Base-by-base conservation (phyloP, 192 early-diverging fungal species). In the Backusella australiensis region DNA sequence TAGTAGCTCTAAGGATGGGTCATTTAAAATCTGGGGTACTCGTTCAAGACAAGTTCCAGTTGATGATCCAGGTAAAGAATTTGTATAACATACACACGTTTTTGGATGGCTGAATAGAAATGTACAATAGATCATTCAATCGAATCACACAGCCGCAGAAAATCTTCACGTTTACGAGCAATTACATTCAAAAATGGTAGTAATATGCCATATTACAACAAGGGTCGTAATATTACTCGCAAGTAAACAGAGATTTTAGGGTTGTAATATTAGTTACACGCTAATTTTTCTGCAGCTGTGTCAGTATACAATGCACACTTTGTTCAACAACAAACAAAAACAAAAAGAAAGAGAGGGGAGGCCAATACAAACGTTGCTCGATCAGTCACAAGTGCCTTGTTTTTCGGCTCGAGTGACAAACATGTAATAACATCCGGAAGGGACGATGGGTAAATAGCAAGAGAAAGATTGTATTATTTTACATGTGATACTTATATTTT, bases 341-440 rank as follows among this genome's bases (percentile, higher is more conserved):
- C 66, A 36, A 75, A 71, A 32, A 34, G 21, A 15, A 19, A 26
- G 7, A 38, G n/a, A 5, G 71, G 19, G 1, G 71, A 12, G 3
- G 42, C n/a, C 32, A 11, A 6, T 66, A 21, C 34, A 35, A 19
- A 26, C 26, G 65, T 71, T 41, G 41, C 65, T 23, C 73, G 76
- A 5, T 71, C 80, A 3, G 91, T 92, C 14, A 90, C 91, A 0
- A 80, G 82, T 21, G 91, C 89, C 0, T 71, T 86, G 21, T 93
- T 83, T 69, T 68, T 87, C 29, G 49, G 53, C 0, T 71, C 86
- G 36, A 80, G 79, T 32, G 82, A 86, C 9, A 80, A 85, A 17
- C 75, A 83, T 36, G 76, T 93, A 21, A 86, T 88, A 17, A 88
- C 90, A 0, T 85, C 91, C 9, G 93, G 91, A 17, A 85, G 88